Percentiles rank a stretch among this genome's conserved stretches.
phyloP scores from a whole-genome alignment of 108 stramenopile genomes.

The Skeletonema costatum region DNA sequence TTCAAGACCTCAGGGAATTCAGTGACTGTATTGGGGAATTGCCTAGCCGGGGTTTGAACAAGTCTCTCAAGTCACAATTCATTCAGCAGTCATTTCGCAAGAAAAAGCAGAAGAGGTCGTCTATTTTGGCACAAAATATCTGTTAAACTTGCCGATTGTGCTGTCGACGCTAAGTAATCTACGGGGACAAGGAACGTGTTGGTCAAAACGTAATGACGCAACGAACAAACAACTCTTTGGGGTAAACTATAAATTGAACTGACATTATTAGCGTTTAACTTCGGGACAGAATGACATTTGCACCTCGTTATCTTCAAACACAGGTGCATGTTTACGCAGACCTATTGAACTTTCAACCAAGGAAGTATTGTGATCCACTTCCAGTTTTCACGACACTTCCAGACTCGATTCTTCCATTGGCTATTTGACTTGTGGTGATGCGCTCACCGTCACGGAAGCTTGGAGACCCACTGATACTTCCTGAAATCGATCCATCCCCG shows the following conservation, averaged over 20 bases:
- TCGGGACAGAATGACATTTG: not conserved
- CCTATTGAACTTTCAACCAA: constrained; percentile 24
- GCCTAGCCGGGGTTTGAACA: not conserved
- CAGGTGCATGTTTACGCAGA: not conserved
- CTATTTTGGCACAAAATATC: not conserved
- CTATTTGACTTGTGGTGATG: constrained; percentile 73
- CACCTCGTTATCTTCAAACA: not conserved
- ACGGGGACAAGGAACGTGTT: no score
- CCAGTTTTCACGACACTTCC: constrained; percentile 74
- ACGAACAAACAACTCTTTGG: no score
- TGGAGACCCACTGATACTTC: constrained; percentile 61
- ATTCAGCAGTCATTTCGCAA: not conserved
- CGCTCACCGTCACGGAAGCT: constrained; percentile 69
- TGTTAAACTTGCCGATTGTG: not conserved
- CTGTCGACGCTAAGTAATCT: no score
- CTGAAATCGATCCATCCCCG: constrained; percentile 66
- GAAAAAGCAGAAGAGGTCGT: not conserved
- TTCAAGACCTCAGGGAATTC: constrained; percentile 41
- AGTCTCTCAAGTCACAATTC: not conserved
- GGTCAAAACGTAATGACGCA: no score
- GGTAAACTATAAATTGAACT: no score
- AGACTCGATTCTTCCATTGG: constrained; percentile 53
- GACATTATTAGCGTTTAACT: no score
- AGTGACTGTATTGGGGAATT: constrained; percentile 65
- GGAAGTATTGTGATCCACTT: constrained; percentile 73